Evolutionary conservation across 2,329 filamentous ascomycete species (phyloP), one percentile per base, ranked within the genome.

Genomic region (Aspergillus piperis): DNA sequence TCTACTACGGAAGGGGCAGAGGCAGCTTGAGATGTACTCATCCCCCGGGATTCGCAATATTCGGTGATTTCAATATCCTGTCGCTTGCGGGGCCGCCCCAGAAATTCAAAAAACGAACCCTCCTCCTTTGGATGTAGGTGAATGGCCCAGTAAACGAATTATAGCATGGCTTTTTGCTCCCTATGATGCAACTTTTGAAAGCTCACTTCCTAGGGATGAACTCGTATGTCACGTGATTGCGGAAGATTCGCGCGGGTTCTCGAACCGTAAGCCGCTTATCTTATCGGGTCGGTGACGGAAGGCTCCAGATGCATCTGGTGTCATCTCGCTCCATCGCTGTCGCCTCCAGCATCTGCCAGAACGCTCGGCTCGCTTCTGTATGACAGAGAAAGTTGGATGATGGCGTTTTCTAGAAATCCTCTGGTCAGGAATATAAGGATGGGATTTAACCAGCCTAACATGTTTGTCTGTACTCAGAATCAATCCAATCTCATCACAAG

Each of bases 1-100:
- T 74, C 80, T 96, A 36, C 73, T 97, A 54, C 85, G 93, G 62
- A 94, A 91, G 74, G 93, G 93, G 21, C 84, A 86, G 42, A 85
- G 91, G 48, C 92, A 96, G 73, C 81, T 97, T 17, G 91, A 96
- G 64, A 84, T 88, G 49, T 95, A 95, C 77, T 86, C 89, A n/a
- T 86, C 88, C 5, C 87, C 90, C 25, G 89, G 89, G 2, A 92
- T 96, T 69, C 91, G 87, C 70, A 91, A 95, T 74, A 88, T 96
- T 57, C 71, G 70, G 60, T 75, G 71, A 71, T 69, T 25, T 17
- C 39, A 8, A 25, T 19, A 15, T 17, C 32, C 15, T 27, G 50
- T 19, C 21, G 47, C 56, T 53, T 17, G 17, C 15, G 17, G 44
- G 39, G 17, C 48, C 17, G 25, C 5, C 23, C 25, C 30, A 17